A percentile compares a stretch with the other conserved stretches of the same genome.
Conservation (phyloP, 371 early-diverging fungal species). For the Haplosporangium sp. region DNA sequence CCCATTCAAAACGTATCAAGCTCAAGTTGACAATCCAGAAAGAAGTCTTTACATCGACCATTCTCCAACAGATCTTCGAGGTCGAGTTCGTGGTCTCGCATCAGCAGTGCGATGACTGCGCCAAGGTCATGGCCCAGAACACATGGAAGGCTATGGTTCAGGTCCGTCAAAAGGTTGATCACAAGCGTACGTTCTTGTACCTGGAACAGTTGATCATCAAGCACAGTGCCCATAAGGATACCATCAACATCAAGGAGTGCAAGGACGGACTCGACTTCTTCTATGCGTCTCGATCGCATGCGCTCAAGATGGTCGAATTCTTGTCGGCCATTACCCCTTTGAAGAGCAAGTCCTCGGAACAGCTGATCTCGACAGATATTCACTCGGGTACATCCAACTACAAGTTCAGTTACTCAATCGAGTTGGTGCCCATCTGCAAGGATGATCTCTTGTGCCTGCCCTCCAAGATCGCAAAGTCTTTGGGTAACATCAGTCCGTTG, state of each 20-base stretch:
- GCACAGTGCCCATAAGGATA: constrained; percentile 96
- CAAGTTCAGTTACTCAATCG: constrained; percentile 97
- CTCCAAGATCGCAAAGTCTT: constrained; percentile 81
- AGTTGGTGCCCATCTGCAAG: constrained; percentile 97
- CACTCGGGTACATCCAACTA: constrained; percentile 94
- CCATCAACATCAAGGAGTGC: constrained; percentile 97
- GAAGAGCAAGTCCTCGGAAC: constrained; percentile 92
- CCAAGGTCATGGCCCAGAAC: constrained; percentile 97
- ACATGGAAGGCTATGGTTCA: constrained; percentile 99
- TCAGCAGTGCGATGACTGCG: constrained; percentile 99
- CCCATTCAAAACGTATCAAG: constrained; percentile 95
- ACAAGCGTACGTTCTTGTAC: constrained; percentile 98
- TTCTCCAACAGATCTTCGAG: constrained; percentile 95
- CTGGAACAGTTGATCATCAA: constrained; percentile 99
- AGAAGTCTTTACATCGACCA: constrained; percentile 95
- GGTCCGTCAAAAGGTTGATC: constrained; percentile 98
- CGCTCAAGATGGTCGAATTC: constrained; percentile 97
- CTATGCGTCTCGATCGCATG: constrained; percentile 91
- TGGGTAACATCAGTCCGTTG: constrained; percentile 89
- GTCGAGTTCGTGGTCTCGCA: constrained; percentile 94
- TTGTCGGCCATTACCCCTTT: constrained; percentile 89
- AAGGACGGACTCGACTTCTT: constrained; percentile 99
- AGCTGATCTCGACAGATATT: constrained; percentile 97
- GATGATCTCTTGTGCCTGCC: constrained; percentile 97
- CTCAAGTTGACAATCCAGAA: constrained; percentile 98